Conservation (phyloP, 176 grass and related monocot species). For the Metroxylon sagu region DNA sequence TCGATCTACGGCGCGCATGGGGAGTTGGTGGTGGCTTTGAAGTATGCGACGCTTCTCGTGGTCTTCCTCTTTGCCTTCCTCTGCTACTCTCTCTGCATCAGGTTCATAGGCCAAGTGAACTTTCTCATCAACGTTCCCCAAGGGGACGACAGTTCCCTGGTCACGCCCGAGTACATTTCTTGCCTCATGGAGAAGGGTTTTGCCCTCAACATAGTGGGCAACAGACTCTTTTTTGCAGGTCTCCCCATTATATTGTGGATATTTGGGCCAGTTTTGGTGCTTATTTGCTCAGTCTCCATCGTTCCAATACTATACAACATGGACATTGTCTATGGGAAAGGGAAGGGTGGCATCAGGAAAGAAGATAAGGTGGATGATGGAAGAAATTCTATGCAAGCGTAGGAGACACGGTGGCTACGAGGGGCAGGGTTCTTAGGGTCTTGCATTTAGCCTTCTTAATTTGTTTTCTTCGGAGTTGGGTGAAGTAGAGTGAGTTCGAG, state of each 20-base stretch:
- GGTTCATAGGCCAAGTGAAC: slow-evolving; percentile 79
- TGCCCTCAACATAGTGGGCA: slow-evolving; percentile 61
- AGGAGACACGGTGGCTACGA: too few relatives aligned
- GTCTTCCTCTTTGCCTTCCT: slow-evolving; percentile 83
- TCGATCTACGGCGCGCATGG: slow-evolving; percentile 77
- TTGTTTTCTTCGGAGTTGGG: too few relatives aligned
- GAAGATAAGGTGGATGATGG: too few relatives aligned
- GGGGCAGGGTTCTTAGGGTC: too few relatives aligned
- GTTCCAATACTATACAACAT: slow-evolving; percentile 73
- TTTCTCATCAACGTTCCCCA: slow-evolving; percentile 75
- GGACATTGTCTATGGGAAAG: slow-evolving; percentile 28
- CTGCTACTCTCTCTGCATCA: slow-evolving; percentile 76
- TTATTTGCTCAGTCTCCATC: slow-evolving; percentile 51
- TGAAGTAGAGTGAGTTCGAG: too few relatives aligned
- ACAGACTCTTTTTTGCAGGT: slow-evolving; percentile 75
- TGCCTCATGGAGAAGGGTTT: slow-evolving; percentile 53
- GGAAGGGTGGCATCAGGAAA: too few relatives aligned
- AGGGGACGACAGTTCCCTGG: too few relatives aligned
- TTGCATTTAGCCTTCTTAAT: too few relatives aligned
- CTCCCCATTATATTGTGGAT: slow-evolving; percentile 80
- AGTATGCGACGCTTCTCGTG: slow-evolving; percentile 75
- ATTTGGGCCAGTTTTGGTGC: slow-evolving; percentile 74
- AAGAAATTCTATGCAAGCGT: too few relatives aligned
- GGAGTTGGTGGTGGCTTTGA: slow-evolving; percentile 92
- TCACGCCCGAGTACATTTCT: slow-evolving; percentile 31